A percentile compares a stretch with the other conserved stretches of the same genome.
phyloP scores from a whole-genome alignment of 192 early-diverging fungal genomes.

The Linnemannia schmuckeri region DNA sequence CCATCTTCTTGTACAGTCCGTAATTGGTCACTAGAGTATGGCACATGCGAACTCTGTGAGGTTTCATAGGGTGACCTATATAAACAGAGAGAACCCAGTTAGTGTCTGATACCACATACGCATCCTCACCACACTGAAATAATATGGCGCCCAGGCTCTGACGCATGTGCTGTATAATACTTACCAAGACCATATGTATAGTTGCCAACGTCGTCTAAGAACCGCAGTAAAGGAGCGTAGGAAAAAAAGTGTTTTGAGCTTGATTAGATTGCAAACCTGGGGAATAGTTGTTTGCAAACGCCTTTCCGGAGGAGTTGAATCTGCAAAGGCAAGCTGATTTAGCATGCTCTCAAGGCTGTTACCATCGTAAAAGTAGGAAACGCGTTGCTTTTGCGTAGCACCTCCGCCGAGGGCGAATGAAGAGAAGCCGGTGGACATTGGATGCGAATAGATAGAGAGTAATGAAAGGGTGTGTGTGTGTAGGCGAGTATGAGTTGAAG shows the following conservation, averaged over 20 bases:
- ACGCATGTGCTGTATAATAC: not conserved
- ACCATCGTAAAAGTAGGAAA: constrained; percentile 79
- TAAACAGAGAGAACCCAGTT: not conserved
- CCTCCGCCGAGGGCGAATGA: constrained; percentile 56
- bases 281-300: not conserved
- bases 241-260: not conserved
- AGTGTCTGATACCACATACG: not conserved
- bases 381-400: constrained; percentile 64
- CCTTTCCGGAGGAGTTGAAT: not conserved
- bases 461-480: not conserved
- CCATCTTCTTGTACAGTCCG: constrained; percentile 94
- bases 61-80: constrained; percentile 96
- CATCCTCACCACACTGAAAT: not conserved
- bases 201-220: constrained; percentile 76
- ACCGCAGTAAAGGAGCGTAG: not conserved
- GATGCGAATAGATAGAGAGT: not conserved
- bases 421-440: constrained; percentile 49
- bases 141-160: not conserved
- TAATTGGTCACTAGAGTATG: constrained; percentile 95
- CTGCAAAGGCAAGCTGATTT: not conserved
- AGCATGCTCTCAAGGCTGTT: constrained; percentile 12
- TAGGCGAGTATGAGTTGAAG: not conserved
- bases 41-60: constrained; percentile 92
- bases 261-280: not conserved
- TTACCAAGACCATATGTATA: constrained; percentile 89